These are phyloP conservation scores for Podaxis mareebaensis DNA, from an alignment of 768 basidiomycete species.

Conservation along the genomic window DNA sequence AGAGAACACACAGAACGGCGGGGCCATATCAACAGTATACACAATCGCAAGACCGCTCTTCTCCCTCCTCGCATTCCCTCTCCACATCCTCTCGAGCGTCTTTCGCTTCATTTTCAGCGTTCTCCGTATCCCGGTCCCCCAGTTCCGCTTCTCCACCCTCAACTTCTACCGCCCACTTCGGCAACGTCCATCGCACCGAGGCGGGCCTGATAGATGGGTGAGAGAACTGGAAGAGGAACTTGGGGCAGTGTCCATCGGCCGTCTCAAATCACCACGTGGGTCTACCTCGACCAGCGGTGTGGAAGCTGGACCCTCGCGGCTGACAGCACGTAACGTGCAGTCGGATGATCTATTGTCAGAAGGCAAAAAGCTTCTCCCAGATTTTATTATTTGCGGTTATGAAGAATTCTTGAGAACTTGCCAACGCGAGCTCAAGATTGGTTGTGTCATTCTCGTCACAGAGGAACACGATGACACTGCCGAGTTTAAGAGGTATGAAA, in stretches of 20 bases:
- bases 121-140: constrained; percentile 68
- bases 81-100: constrained; percentile 59
- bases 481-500: constrained; percentile 77
- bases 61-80: constrained; percentile 56
- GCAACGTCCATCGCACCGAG: constrained; percentile 38
- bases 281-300: constrained; percentile 35
- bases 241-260: constrained; percentile 64
- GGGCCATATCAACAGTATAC: constrained; percentile 17
- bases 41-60: constrained; percentile 38
- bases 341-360: constrained; percentile 30
- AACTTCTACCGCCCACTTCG: constrained; percentile 44
- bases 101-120: constrained; percentile 66
- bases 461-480: constrained; percentile 89
- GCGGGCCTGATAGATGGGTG: constrained; percentile 75
- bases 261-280: constrained; percentile 32
- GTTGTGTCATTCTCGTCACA: constrained; percentile 81
- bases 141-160: constrained; percentile 49
- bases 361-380: constrained; percentile 62
- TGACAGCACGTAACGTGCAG: constrained; percentile 34
- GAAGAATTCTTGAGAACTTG: constrained; percentile 74
- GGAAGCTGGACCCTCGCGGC: constrained; percentile 48
- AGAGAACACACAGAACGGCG: constrained; percentile 6
- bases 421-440: constrained; percentile 70
- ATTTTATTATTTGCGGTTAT: constrained; percentile 80
- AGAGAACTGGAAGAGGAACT: constrained; percentile 84